Base-by-base conservation (phyloP, 2,329 filamentous ascomycete genomes). In the Mycosphaerella arachidis region DNA sequence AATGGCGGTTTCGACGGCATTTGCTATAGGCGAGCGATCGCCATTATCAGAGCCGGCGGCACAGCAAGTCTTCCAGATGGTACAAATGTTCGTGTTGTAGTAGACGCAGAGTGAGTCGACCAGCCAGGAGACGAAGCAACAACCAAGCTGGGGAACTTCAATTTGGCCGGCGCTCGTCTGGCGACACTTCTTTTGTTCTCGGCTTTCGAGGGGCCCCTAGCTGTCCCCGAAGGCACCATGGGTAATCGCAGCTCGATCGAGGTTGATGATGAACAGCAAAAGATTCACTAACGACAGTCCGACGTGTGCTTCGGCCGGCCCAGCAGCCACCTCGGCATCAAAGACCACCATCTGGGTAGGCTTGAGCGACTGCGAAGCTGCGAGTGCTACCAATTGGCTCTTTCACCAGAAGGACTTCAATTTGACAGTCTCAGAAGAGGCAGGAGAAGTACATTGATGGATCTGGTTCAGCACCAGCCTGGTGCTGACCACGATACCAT, bases 301-400 rank as follows among this genome's bases (percentile, higher is more conserved):
- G 10, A 52, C 57, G 7, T 68, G 67, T 53, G 51, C 59, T 27
- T 35, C 61, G 13, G 58, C 33, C 37, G 40, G 37, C 27, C 58
- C 60, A 4, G 33, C 46, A 24, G 56, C 53, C 30, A 45, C 61
- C 20, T 27, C 65, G 20, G 77, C 78, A 0, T 77, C 77, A 4
- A 78, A 77, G 56, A 53, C 65, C 13, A 81, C 80, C 58, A 66
- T 78, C 29, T 80, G 77, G 76, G 70, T 66, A 5, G 68, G 71
- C n/a, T 62, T 79, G 50, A 74, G 68, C 0, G 71, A 75, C 45
- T 60, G 66, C 5, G 77, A 79, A 57, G 74, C 75, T 2, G 74
- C 74, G 1, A 65, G 70, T 16, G 72, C 78, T 4, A 72, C 75
- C 1, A 62, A 70, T 7, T 79, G 75, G 75, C 70, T 79, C 2